Evolutionary conservation across 2,329 filamentous ascomycete genomes (phyloP), one percentile per base, ranked within the genome.

Genomic region (Sarocladium oryzae): DNA sequence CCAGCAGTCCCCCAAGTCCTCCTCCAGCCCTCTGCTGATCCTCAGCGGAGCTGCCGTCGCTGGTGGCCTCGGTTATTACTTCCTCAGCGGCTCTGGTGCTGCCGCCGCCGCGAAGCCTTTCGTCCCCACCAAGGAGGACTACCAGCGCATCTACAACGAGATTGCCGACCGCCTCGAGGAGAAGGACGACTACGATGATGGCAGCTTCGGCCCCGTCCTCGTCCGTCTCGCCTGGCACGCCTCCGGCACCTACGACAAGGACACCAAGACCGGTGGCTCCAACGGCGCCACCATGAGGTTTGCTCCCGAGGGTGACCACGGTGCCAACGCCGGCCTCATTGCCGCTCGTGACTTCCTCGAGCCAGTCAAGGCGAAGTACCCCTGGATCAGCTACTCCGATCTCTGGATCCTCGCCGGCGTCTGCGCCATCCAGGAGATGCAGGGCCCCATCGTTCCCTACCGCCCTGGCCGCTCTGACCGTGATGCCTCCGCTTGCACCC

Each of bases 261-360:
- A 81, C 65, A 96, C 91, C 23, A 79, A 81, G 57, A 97, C 92
- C 41, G 93, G 92, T 62, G 92, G 92, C 59, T 92, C 87, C 77
- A 96, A 97, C 69, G 92, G 93, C 58, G 92, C 92, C 53, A 96
- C 91, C 58, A 97, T 97, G 93, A 84, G 93, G 65, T 97, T 96
- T 68, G 77, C 84, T 21, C 91, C 92, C 43, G 93, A 97, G 74
- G 77, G 82, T 54, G 84, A 85, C 68, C 92, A 99, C 71, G 90
- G 90, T 60, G 93, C 92, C 70, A 99, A 99, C 65, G 89, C 92
- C 54, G 93, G 92, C 60, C 78, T 97, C 63, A 84, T 86, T 66
- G 74, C 81, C 61, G 93, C 92, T 56, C 88, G 92, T 54, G 85
- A 95, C 71, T 96, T 97, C 77, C 81, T 97, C 54, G 88, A 95